A percentile compares a stretch with the other conserved stretches of the same genome.
These are phyloP conservation scores for Aspergillus steynii DNA, from an alignment of 495 filamentous ascomycete genomes.

Conservation along the genomic window DNA sequence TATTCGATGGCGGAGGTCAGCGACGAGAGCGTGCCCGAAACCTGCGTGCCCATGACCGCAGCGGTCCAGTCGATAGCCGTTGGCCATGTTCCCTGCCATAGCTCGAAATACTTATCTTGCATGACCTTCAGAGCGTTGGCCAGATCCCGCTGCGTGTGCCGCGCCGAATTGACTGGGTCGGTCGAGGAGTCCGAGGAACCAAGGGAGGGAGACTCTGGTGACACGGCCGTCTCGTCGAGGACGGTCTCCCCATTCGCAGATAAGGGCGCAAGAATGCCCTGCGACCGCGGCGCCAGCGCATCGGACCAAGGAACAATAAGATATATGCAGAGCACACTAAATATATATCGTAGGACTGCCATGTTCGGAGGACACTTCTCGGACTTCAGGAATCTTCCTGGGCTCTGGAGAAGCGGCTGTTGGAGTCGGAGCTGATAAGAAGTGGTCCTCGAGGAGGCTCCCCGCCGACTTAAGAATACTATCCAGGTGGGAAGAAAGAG, in stretches of 20 bases:
- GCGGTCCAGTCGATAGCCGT: slow-evolving; percentile 91
- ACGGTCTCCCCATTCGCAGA: slow-evolving; percentile 14
- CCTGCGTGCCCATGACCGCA: slow-evolving; percentile 79
- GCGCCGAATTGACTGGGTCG: slow-evolving; percentile 17
- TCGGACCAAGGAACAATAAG: slow-evolving; percentile 22
- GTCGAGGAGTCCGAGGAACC: background rate
- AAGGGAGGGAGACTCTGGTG: slow-evolving; percentile 9
- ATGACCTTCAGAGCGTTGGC: slow-evolving; percentile 68
- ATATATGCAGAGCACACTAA: slow-evolving; percentile 26
- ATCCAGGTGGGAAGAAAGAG: background rate
- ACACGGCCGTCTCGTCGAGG: slow-evolving; percentile 9
- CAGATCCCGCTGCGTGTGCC: slow-evolving; percentile 42
- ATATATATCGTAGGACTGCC: slow-evolving; percentile 15
- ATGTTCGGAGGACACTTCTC: slow-evolving; percentile 9
- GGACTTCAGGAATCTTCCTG: too few species aligned
- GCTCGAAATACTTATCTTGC: slow-evolving; percentile 74
- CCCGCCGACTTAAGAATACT: background rate
- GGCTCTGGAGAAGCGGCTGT: too few species aligned
- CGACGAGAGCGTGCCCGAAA: slow-evolving; percentile 67
- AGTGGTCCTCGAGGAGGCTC: background rate
- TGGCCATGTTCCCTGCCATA: slow-evolving; percentile 83
- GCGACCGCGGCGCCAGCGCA: slow-evolving; percentile 34
- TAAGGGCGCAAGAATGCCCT: slow-evolving; percentile 24
- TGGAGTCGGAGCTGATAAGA: slow-evolving; percentile 7
- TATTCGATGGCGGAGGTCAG: slow-evolving; percentile 50